Conservation (phyloP, 441 rosid species). For the Jatropha multifida region DNA sequence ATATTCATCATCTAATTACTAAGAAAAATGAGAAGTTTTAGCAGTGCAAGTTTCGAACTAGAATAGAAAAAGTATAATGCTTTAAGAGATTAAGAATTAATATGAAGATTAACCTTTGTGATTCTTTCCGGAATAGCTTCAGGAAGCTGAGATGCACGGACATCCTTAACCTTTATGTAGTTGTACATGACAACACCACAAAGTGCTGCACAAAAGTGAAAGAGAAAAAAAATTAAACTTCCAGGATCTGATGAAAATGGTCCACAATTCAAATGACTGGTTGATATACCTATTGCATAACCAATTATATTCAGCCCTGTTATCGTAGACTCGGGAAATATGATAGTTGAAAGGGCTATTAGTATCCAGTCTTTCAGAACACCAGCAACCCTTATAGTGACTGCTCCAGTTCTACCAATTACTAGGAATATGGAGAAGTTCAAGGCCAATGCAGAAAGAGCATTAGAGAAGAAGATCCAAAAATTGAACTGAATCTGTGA, state of each 20-base stretch:
- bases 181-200: conserved; percentile 99
- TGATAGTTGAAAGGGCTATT: conserved; percentile 98
- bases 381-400: conserved; percentile 97
- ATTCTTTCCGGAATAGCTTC: conserved; percentile 79
- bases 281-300: conserved; percentile 84
- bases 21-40: background rate
- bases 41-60: background rate
- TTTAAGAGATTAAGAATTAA: background rate
- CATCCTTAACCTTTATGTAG: conserved; percentile 88
- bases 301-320: conserved; percentile 93
- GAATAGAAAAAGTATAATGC: background rate
- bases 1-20: background rate
- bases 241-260: conserved; percentile 2
- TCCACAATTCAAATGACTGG: conserved; percentile 4
- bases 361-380: conserved; percentile 99
- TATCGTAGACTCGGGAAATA: conserved; percentile 93
- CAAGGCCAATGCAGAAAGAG: conserved; percentile 92
- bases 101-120: conserved; percentile 48
- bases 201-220: conserved; percentile 54
- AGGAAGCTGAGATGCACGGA: conserved; percentile 71
- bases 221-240: background rate
- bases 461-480: conserved; percentile 99
- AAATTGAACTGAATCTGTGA: conserved; percentile 94
- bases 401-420: conserved; percentile 98
- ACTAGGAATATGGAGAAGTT: conserved; percentile 97